Conservation (phyloP, 1,284 basidiomycete species). For the Erythrobasidium hasegawianum region DNA sequence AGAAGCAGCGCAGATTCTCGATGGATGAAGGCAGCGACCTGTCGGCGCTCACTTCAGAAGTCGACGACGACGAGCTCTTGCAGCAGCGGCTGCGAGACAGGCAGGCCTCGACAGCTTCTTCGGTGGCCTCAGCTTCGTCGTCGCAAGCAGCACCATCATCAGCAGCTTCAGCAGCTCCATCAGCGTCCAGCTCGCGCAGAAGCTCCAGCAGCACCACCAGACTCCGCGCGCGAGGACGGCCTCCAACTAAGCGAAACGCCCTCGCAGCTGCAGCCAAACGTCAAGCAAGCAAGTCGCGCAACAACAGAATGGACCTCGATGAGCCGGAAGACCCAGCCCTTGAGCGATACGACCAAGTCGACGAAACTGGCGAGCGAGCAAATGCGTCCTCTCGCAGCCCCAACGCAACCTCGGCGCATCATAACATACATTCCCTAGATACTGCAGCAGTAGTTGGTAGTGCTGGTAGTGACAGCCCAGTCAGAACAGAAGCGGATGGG, state of each 20-base stretch:
- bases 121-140: not conserved
- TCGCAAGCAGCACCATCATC: not conserved
- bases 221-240: constrained; percentile 17
- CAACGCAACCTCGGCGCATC: no score
- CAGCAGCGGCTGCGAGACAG: no score
- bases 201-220: not conserved
- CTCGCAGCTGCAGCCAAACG: constrained; percentile 34
- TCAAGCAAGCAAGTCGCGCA: not conserved
- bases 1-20: constrained; percentile 15
- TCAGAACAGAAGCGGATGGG: no score
- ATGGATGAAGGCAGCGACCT: constrained; percentile 33
- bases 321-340: no score
- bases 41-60: constrained; percentile 30
- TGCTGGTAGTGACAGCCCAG: no score
- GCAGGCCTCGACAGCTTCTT: not conserved
- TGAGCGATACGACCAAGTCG: no score
- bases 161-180: not conserved
- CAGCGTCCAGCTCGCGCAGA: not conserved
- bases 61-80: constrained; percentile 5
- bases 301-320: no score
- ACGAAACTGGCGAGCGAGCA: no score
- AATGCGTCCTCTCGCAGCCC: no score
- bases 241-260: constrained; percentile 23
- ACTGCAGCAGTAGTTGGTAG: no score
- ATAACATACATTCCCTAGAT: no score